Percentiles rank a stretch among this genome's conserved stretches.
Conservation (phyloP, 176 grass and related monocot species). For the Puya raimondii region DNA sequence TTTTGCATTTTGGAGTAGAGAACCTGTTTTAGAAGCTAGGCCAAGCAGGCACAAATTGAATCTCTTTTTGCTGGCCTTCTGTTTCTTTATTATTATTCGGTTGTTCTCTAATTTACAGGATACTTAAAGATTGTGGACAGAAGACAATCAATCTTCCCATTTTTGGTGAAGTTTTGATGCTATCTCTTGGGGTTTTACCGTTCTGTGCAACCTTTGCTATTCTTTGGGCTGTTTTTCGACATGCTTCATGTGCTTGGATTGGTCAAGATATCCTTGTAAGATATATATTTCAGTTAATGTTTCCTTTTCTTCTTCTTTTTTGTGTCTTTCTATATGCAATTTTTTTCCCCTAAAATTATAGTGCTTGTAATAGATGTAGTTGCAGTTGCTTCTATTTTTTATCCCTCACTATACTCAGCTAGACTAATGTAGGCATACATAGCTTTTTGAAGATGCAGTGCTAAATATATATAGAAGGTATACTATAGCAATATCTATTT, state of each 20-base stretch:
- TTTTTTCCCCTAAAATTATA: not conserved
- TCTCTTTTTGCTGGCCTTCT: constrained; percentile 10
- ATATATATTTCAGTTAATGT: not conserved
- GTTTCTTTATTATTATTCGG: constrained; percentile 4
- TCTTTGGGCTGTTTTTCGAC: constrained; percentile 74
- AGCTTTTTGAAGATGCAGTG: too few species aligned
- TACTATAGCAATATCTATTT: too few species aligned
- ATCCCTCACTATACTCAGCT: too few species aligned
- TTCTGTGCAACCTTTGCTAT: constrained; percentile 63
- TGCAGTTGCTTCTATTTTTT: not conserved
- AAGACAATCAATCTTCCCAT: constrained; percentile 53
- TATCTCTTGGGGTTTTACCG: constrained; percentile 61
- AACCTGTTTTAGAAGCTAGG: too few species aligned
- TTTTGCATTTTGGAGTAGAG: too few species aligned
- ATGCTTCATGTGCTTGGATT: constrained; percentile 88
- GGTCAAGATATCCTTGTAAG: constrained; percentile 94
- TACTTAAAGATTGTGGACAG: constrained; percentile 64
- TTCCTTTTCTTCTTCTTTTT: constrained; percentile 3
- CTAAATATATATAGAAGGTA: too few species aligned
- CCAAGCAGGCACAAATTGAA: not conserved
- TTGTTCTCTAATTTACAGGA: constrained; percentile 34
- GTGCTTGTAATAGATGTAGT: not conserved
- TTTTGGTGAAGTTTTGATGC: constrained; percentile 48
- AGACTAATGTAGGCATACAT: too few species aligned
- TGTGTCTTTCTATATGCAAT: constrained; percentile 1